phyloP scores from a whole-genome alignment of 148 eudicot genomes.

The Spergularia bocconei region DNA sequence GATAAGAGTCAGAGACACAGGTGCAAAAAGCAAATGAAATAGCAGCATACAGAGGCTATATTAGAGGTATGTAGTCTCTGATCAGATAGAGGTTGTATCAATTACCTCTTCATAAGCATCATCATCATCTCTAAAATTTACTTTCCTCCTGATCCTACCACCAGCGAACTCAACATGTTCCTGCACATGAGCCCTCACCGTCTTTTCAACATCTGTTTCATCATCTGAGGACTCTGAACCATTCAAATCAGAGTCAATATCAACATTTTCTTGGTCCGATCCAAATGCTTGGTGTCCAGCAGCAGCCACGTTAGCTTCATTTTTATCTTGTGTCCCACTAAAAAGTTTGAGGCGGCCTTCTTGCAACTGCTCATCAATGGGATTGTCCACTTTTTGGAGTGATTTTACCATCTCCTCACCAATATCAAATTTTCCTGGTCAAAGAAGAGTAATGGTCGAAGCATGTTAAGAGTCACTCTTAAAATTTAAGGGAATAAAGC shows the following conservation, averaged over 20 bases:
- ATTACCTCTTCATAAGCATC: slow-evolving; percentile 47
- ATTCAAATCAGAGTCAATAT: slow-evolving; percentile 34
- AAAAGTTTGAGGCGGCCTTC: slow-evolving; percentile 65
- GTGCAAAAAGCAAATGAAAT: not conserved
- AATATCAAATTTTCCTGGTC: slow-evolving; percentile 64
- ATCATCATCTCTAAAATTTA: slow-evolving; percentile 49
- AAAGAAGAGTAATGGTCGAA: slow-evolving; percentile 2
- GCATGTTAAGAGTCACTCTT: not conserved
- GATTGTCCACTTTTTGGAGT: slow-evolving; percentile 69
- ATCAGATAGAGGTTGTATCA: not conserved
- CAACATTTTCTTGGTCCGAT: slow-evolving; percentile 50
- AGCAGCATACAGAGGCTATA: not conserved
- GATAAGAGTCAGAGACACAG: not conserved
- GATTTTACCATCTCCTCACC: slow-evolving; percentile 78
- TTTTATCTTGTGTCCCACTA: slow-evolving; percentile 40
- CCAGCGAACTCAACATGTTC: slow-evolving; percentile 58
- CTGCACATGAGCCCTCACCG: slow-evolving; percentile 24
- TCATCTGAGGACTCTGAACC: slow-evolving; percentile 41
- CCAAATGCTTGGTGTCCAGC: slow-evolving; percentile 30
- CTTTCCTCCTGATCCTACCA: slow-evolving; percentile 84
- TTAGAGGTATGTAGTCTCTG: not conserved
- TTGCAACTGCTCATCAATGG: slow-evolving; percentile 72
- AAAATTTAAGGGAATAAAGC: not conserved
- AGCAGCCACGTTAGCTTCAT: slow-evolving; percentile 23
- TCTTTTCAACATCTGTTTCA: slow-evolving; percentile 25